These are phyloP conservation scores for Drechslerella dactyloides DNA, from an alignment of 2,329 filamentous ascomycete species.

Conservation along the genomic window DNA sequence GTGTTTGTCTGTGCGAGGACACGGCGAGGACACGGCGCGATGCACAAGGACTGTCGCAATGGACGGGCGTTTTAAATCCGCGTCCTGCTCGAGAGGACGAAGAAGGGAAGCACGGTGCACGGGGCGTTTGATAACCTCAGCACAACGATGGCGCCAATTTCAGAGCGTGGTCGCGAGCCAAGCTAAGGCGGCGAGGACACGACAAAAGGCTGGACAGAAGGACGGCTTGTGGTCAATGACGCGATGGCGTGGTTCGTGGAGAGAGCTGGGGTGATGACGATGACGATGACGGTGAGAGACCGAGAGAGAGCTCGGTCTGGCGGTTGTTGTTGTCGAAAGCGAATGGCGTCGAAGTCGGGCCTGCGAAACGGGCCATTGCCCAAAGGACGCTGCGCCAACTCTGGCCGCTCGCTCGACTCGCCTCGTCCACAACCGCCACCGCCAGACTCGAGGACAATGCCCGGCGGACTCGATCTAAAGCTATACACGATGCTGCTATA, in stretches of 20 bases:
- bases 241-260: conserved; percentile 10
- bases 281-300: neutral
- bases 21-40: no score
- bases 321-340: no score
- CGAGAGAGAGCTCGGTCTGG: no score
- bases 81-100: neutral
- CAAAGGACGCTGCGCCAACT: no score
- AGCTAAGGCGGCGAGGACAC: neutral
- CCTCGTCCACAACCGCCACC: no score
- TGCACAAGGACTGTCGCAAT: neutral
- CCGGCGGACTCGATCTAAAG: no score
- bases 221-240: conserved; percentile 1
- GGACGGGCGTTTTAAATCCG: neutral
- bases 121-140: conserved; percentile 2
- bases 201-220: neutral
- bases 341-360: no score
- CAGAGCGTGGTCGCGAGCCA: neutral
- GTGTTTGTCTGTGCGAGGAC: no score
- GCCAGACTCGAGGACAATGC: no score
- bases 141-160: conserved; percentile 10
- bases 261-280: conserved; percentile 25
- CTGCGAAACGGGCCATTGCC: no score
- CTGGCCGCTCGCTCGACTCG: no score
- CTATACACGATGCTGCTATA: no score
- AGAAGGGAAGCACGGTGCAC: neutral